These are phyloP conservation scores for Hansenula lynferdii DNA, from an alignment of 1,139 yeast genomes.

Conservation along the genomic window DNA sequence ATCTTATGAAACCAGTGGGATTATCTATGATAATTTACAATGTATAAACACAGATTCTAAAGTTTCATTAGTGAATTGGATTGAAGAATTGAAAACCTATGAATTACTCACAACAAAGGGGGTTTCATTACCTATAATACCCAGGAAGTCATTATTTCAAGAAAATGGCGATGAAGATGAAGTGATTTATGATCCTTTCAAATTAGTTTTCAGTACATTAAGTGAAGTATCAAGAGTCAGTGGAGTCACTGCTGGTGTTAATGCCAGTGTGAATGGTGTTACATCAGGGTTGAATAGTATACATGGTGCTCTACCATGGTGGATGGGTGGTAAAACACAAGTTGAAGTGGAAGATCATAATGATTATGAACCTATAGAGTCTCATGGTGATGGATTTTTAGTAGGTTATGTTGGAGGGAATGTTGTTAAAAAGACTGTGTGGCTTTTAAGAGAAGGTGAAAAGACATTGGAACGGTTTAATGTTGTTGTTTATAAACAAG, in stretches of 20 bases:
- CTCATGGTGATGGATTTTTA: constrained; percentile 5
- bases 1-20: constrained; percentile 13
- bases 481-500: constrained; percentile 12
- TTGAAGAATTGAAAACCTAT: constrained; percentile 11
- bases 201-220: constrained; percentile 15
- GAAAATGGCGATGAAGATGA: constrained; percentile 5
- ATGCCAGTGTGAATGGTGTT: constrained; percentile 15
- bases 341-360: no score
- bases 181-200: constrained; percentile 22
- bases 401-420: constrained; percentile 13
- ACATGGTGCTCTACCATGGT: constrained; percentile 16
- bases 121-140: constrained; percentile 1
- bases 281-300: constrained; percentile 7
- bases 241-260: constrained; percentile 17
- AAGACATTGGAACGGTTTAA: constrained; percentile 11
- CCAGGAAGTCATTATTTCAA: background rate
- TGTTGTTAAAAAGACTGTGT: constrained; percentile 15
- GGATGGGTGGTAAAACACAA: constrained; percentile 2
- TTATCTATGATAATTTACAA: constrained; percentile 13
- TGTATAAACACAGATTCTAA: constrained; percentile 6
- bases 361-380: background rate
- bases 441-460: constrained; percentile 9
- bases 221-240: constrained; percentile 17
- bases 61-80: constrained; percentile 14
- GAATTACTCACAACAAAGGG: constrained; percentile 9